These are phyloP conservation scores for Geosmithia morbida DNA, from an alignment of 2,329 filamentous ascomycete species.

Conservation along the genomic window DNA sequence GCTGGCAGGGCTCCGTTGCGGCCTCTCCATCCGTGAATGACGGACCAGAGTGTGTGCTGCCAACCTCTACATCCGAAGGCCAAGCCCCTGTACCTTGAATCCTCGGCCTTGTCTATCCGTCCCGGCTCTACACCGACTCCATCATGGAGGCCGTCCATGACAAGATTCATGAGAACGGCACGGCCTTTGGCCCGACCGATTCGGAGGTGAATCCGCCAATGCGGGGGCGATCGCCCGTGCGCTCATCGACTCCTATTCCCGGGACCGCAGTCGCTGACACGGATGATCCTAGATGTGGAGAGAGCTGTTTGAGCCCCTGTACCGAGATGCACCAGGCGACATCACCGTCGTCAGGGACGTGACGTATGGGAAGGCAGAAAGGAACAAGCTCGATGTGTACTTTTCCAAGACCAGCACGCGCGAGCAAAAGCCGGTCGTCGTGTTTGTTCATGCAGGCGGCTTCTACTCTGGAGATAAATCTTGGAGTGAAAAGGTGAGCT, in stretches of 20 bases:
- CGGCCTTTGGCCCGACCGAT: not conserved
- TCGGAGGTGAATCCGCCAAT: not conserved
- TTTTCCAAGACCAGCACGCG: not conserved
- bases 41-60: no score
- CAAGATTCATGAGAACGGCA: not conserved
- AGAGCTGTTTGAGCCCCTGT: not conserved
- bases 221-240: not conserved
- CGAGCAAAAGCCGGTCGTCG: not conserved
- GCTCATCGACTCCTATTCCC: not conserved
- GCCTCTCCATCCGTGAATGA: no score
- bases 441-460: constrained; percentile 3
- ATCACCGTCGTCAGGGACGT: not conserved
- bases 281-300: not conserved
- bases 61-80: no score
- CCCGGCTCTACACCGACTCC: no score
- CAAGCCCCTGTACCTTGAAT: no score
- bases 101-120: no score
- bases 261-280: not conserved
- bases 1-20: no score
- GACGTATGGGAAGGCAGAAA: not conserved
- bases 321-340: not conserved
- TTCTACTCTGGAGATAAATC: constrained; percentile 4
- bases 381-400: not conserved
- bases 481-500: constrained; percentile 4
- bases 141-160: not conserved